Percentiles rank a stretch among this genome's conserved stretches.
Conservation (phyloP, 192 early-diverging fungal species). For the Umbelopsis sp. region DNA sequence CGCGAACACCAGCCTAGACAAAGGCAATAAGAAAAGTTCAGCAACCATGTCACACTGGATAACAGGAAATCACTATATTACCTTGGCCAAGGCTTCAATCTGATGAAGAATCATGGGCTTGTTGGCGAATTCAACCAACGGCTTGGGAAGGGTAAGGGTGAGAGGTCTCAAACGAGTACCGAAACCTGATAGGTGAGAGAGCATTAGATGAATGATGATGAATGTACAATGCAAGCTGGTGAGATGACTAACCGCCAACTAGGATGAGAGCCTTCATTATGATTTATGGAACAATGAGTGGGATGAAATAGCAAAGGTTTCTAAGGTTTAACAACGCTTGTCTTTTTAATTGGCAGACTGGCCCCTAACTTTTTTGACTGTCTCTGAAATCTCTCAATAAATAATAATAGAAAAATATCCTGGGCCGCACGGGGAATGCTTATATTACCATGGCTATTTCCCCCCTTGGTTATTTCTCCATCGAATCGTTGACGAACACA, state of each 20-base stretch:
- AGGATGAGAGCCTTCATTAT: conserved; percentile 85
- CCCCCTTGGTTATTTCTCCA: no score
- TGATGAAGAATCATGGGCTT: conserved; percentile 99
- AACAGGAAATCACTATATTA: conserved; percentile 31
- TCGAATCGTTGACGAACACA: no score
- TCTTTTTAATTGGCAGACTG: no score
- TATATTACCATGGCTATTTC: no score
- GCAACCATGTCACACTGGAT: background rate
- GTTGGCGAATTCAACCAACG: conserved; percentile 99
- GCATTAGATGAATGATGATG: background rate
- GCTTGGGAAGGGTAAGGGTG: conserved; percentile 96
- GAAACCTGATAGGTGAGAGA: conserved; percentile 64
- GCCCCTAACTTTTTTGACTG: no score
- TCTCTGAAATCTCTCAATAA: no score
- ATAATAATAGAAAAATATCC: no score
- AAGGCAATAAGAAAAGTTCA: background rate
- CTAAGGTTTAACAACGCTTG: background rate
- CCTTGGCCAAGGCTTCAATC: conserved; percentile 95
- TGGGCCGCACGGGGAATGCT: no score
- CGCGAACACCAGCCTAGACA: conserved; percentile 90
- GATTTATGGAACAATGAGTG: background rate
- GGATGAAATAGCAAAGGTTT: background rate
- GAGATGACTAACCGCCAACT: conserved; percentile 63
- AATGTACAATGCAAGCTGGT: background rate
- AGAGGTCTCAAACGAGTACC: conserved; percentile 98